Evolutionary conservation across 1,139 yeast species (phyloP).

Genomic region (Eremothecium cymbalariae): DNA sequence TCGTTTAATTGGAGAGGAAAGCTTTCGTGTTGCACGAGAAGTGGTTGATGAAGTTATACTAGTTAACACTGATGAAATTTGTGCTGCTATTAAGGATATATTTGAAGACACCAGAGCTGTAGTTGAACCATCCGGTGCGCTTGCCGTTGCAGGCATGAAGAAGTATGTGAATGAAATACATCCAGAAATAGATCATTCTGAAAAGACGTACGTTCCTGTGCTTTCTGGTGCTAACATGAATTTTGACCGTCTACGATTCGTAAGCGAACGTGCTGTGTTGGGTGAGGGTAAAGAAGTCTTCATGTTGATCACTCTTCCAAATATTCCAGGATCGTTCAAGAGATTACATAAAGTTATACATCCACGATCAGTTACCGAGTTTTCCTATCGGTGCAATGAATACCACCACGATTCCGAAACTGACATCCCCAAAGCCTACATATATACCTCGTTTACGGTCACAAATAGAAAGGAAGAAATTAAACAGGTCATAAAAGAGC

Average conservation of each 20-base stretch:
- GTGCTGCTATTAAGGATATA: slow-evolving; percentile 95
- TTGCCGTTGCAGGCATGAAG: slow-evolving; percentile 90
- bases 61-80: slow-evolving; percentile 88
- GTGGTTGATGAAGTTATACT: slow-evolving; percentile 82
- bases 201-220: slow-evolving; percentile 71
- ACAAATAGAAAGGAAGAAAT: slow-evolving; percentile 57
- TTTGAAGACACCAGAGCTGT: slow-evolving; percentile 92
- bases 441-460: slow-evolving; percentile 82
- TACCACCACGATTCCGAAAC: slow-evolving; percentile 35
- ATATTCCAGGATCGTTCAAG: slow-evolving; percentile 81
- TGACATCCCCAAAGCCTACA: slow-evolving; percentile 50
- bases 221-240: slow-evolving; percentile 97
- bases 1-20: slow-evolving; percentile 78
- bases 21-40: slow-evolving; percentile 70
- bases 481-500: slow-evolving; percentile 37
- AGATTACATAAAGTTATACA: slow-evolving; percentile 64
- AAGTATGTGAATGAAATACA: slow-evolving; percentile 56
- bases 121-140: slow-evolving; percentile 95
- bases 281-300: slow-evolving; percentile 98
- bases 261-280: slow-evolving; percentile 93
- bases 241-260: slow-evolving; percentile 90
- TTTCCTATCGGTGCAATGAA: slow-evolving; percentile 68
- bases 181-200: slow-evolving; percentile 63
- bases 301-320: slow-evolving; percentile 83
- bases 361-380: slow-evolving; percentile 89